phyloP scores from a whole-genome alignment of 1,284 basidiomycete genomes.

The Sanguinoderma infundibulare region DNA sequence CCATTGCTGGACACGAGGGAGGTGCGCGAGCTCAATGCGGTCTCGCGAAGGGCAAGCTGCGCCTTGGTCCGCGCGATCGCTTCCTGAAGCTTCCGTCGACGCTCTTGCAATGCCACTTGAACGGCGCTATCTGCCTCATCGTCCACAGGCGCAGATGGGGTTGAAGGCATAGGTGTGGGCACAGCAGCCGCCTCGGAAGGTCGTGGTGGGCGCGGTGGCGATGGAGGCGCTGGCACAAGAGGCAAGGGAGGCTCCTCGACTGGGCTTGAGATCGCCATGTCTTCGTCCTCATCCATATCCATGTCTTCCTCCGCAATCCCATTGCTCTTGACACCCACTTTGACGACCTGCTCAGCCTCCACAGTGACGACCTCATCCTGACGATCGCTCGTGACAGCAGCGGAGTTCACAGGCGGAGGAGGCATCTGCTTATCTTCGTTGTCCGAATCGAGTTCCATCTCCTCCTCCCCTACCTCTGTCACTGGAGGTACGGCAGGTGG shows the following conservation, averaged over 20 bases:
- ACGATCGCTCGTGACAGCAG: neutral
- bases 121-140: neutral
- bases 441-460: conserved; percentile 28
- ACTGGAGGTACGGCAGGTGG: neutral
- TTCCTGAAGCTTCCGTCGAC: conserved; percentile 4
- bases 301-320: conserved; percentile 4
- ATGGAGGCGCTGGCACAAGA: neutral
- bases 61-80: conserved; percentile 13
- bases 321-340: neutral
- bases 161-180: neutral
- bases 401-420: neutral
- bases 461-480: conserved; percentile 16
- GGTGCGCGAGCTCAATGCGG: conserved; percentile 1
- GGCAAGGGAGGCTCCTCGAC: neutral
- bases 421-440: conserved; percentile 6
- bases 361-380: neutral
- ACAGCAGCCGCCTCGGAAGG: neutral
- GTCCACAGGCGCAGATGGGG: neutral
- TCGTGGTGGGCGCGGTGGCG: neutral
- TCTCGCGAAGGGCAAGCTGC: conserved; percentile 1
- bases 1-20: conserved; percentile 11
- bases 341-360: neutral
- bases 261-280: conserved; percentile 18
- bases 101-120: neutral
- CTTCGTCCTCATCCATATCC: conserved; percentile 14